phyloP scores from a whole-genome alignment of 2,329 filamentous ascomycete genomes.

The Nemania serpens region DNA sequence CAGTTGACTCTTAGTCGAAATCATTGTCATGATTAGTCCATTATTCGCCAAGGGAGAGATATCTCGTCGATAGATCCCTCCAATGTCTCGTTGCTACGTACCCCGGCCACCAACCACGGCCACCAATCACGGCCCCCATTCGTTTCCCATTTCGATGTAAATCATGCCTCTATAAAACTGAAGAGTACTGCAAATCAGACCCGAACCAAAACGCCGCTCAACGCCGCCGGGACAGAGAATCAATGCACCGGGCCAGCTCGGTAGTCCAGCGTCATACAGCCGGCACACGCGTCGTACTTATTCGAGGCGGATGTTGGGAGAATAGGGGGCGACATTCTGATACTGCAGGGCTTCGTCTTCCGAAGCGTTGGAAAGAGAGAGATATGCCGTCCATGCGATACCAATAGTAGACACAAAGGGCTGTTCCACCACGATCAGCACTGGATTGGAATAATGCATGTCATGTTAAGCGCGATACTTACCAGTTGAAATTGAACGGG shows the following conservation, averaged over 20 bases:
- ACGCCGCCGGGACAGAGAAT: slow-evolving; percentile 21
- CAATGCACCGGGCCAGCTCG: neutral
- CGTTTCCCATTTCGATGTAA: neutral
- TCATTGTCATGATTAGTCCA: neutral
- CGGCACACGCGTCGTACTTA: slow-evolving; percentile 1
- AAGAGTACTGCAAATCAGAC: neutral
- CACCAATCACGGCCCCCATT: neutral
- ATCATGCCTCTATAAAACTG: slow-evolving; percentile 11
- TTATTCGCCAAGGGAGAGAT: neutral
- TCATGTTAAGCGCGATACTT: slow-evolving; percentile 47
- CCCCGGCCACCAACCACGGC: neutral
- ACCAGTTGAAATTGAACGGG: slow-evolving; percentile 97
- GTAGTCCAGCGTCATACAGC: neutral
- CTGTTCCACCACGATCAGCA: slow-evolving; percentile 50
- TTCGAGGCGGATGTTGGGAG: slow-evolving; percentile 45
- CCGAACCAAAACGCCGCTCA: slow-evolving; percentile 13
- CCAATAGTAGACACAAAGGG: slow-evolving; percentile 94
- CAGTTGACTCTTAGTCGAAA: slow-evolving; percentile 2
- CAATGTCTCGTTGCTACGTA: slow-evolving; percentile 13
- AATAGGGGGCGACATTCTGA: slow-evolving; percentile 37
- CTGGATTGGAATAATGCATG: neutral
- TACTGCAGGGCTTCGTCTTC: slow-evolving; percentile 62
- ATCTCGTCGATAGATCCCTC: slow-evolving; percentile 8
- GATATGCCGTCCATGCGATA: slow-evolving; percentile 97
- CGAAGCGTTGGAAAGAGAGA: slow-evolving; percentile 87